Evolutionary conservation across 2,329 filamentous ascomycete genomes (phyloP).

Genomic region (Podosphaera leucotricha): DNA sequence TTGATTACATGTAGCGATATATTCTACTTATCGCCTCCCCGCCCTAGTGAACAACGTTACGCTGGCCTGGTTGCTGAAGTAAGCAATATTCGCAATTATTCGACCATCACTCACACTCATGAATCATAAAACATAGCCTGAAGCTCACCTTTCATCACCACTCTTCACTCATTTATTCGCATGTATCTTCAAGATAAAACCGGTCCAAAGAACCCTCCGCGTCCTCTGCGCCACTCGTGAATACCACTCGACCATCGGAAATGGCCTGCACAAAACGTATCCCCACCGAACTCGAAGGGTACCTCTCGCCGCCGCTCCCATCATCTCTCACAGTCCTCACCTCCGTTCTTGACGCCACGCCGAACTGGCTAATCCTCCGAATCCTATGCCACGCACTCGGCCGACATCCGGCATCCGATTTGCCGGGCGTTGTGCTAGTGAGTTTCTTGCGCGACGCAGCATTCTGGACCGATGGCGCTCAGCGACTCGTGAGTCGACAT

Average conservation of each 20-base stretch:
- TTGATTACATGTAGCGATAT: too few relatives aligned
- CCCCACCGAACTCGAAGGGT: conserved; percentile 40
- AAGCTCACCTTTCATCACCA: too few relatives aligned
- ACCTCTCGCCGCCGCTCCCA: conserved; percentile 32
- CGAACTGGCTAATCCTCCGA: conserved; percentile 41
- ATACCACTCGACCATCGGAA: neutral
- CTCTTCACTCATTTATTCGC: too few relatives aligned
- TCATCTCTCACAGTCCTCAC: conserved; percentile 42
- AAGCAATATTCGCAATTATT: too few relatives aligned
- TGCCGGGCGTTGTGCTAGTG: conserved; percentile 42
- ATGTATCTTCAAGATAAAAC: too few relatives aligned
- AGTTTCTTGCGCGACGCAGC: conserved; percentile 59
- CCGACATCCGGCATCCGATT: conserved; percentile 6
- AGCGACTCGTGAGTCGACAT: conserved; percentile 36
- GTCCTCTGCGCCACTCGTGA: too few relatives aligned
- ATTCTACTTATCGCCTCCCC: too few relatives aligned
- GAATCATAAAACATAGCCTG: too few relatives aligned
- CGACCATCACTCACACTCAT: too few relatives aligned
- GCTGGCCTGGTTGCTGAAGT: too few relatives aligned
- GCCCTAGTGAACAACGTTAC: too few relatives aligned
- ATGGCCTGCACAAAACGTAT: conserved; percentile 3
- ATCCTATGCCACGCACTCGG: conserved; percentile 19
- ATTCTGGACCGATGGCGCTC: conserved; percentile 55
- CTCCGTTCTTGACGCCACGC: conserved; percentile 36
- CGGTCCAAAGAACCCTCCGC: too few relatives aligned